These are phyloP conservation scores for Pythium oligandrum DNA, from an alignment of 352 stramenopile genomes.

Conservation along the genomic window DNA sequence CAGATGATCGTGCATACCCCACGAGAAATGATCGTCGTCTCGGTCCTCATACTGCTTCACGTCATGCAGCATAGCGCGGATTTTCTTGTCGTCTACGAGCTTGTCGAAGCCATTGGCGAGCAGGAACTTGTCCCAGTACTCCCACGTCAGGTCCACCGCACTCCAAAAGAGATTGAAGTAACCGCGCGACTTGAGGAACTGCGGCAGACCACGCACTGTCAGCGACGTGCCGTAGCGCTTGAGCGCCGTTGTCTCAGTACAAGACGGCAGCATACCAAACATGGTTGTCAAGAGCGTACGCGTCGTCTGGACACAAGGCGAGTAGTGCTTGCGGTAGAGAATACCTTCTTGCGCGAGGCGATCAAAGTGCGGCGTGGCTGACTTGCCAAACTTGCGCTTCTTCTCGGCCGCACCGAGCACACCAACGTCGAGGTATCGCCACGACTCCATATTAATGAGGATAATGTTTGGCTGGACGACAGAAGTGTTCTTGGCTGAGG, in stretches of 20 bases:
- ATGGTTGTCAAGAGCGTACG: conserved; percentile 65
- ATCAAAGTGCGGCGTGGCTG: conserved; percentile 57
- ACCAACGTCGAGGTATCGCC: conserved; percentile 56
- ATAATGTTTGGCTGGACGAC: conserved; percentile 51
- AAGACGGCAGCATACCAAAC: conserved; percentile 67
- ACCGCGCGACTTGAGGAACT: conserved; percentile 60
- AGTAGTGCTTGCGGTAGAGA: conserved; percentile 68
- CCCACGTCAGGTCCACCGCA: conserved; percentile 53
- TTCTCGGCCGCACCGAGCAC: conserved; percentile 51
- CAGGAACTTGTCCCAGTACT: conserved; percentile 70
- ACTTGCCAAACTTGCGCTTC: conserved; percentile 34
- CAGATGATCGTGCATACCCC: conserved; percentile 67
- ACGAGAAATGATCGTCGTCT: conserved; percentile 59
- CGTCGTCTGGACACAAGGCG: conserved; percentile 58
- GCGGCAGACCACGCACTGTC: conserved; percentile 44
- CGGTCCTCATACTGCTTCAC: conserved; percentile 46
- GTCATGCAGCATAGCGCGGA: conserved; percentile 64
- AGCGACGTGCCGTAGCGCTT: conserved; percentile 53
- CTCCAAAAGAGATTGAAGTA: conserved; percentile 77
- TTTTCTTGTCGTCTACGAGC: conserved; percentile 57
- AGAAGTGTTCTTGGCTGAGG: background rate
- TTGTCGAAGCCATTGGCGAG: conserved; percentile 63
- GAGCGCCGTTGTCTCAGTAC: conserved; percentile 57
- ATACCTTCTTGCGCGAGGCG: conserved; percentile 44
- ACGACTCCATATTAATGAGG: conserved; percentile 73